phyloP scores from a whole-genome alignment of 2,329 filamentous ascomycete genomes.

The Fusarium humuli region DNA sequence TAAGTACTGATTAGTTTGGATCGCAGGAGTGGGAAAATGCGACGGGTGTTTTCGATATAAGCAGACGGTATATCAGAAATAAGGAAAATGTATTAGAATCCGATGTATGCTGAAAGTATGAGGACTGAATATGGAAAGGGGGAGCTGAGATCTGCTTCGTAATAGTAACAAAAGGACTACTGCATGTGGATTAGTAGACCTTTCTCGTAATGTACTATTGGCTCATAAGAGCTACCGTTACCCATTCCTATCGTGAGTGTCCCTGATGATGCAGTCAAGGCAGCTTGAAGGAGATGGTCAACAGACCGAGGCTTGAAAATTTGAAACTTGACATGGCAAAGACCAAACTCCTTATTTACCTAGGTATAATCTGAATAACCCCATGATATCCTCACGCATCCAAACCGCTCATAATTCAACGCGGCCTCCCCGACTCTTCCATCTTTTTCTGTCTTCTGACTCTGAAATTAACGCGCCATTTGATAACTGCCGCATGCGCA shows the following conservation, averaged over 20 bases:
- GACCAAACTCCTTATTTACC: slow-evolving; percentile 43
- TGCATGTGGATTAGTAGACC: not conserved
- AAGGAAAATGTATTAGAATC: slow-evolving; percentile 9
- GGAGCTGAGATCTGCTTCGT: not conserved
- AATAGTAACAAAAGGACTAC: not conserved
- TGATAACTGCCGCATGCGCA: slow-evolving; percentile 26
- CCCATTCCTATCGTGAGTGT: not conserved
- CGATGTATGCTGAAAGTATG: not conserved
- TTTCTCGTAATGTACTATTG: not conserved
- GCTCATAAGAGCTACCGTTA: not conserved
- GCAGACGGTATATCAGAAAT: not conserved
- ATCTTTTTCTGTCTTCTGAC: slow-evolving; percentile 17
- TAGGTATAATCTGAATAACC: slow-evolving; percentile 46
- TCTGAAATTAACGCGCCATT: slow-evolving; percentile 27
- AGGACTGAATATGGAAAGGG: not conserved
- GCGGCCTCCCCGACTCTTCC: not conserved
- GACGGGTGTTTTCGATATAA: not conserved
- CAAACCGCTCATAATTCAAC: slow-evolving; percentile 34
- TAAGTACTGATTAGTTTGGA: not conserved
- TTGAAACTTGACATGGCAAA: slow-evolving; percentile 20
- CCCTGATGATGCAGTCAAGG: not conserved
- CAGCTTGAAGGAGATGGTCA: not conserved
- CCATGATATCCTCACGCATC: slow-evolving; percentile 39
- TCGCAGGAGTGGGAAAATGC: not conserved
- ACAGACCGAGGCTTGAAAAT: not conserved